Evolutionary conservation across 208 protist genomes (phyloP).

Genomic region (Tritrichomonas foetus): DNA sequence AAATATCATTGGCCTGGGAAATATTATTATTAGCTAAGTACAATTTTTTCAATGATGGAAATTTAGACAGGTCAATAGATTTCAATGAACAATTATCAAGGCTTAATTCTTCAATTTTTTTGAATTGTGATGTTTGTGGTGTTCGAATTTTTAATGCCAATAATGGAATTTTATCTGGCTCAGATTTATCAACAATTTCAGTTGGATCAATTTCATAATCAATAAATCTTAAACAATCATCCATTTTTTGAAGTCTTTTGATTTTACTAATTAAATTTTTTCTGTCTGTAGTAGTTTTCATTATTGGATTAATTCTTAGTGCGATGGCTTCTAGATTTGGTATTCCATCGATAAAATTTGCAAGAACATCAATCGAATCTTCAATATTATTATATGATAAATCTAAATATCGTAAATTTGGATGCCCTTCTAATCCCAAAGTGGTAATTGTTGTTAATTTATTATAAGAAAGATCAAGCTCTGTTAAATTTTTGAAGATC

Average conservation of each 20-base stretch:
- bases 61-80: not conserved
- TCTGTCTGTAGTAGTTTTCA: not conserved
- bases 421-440: not conserved
- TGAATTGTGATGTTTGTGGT: not conserved
- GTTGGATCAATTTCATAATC: not conserved
- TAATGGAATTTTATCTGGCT: not conserved
- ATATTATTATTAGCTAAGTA: not conserved
- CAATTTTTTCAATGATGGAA: not conserved
- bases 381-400: not conserved
- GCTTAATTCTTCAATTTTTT: not conserved
- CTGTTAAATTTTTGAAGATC: not conserved
- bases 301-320: not conserved
- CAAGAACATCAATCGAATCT: not conserved
- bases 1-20: not conserved
- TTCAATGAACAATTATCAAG: not conserved
- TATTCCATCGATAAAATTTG: not conserved
- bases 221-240: not conserved
- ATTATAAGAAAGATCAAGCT: not conserved
- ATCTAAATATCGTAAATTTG: not conserved
- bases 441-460: not conserved
- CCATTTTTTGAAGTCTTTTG: not conserved
- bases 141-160: not conserved
- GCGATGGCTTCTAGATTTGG: not conserved
- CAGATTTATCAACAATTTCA: not conserved
- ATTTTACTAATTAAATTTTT: not conserved